These are phyloP conservation scores for Tulasnella sp. DNA, from an alignment of 768 basidiomycete genomes.

Conservation along the genomic window DNA sequence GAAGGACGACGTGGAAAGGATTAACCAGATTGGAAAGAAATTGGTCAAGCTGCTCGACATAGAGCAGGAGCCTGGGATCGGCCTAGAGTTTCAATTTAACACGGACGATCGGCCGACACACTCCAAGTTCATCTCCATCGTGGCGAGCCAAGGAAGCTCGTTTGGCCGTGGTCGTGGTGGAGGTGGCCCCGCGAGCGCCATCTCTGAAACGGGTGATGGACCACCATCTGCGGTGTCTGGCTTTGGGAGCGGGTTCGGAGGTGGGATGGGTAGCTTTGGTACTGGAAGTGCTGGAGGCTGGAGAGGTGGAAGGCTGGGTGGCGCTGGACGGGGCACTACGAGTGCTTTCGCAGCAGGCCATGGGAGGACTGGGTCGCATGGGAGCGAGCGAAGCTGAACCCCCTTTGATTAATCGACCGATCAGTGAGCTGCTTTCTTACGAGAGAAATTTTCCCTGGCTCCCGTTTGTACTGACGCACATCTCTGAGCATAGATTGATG, in stretches of 20 bases:
- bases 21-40: constrained; percentile 77
- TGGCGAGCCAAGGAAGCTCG: constrained; percentile 2
- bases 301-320: not conserved
- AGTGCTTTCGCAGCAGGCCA: constrained; percentile 8
- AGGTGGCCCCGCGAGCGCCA: not conserved
- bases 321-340: not conserved
- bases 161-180: constrained; percentile 4
- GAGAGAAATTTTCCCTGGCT: not conserved
- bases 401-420: not conserved
- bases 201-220: constrained; percentile 2
- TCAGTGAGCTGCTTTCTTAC: not conserved
- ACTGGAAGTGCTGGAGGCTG: constrained; percentile 5
- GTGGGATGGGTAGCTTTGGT: constrained; percentile 4
- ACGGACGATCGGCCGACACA: constrained; percentile 74
- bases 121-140: constrained; percentile 71
- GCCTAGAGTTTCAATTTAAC: constrained; percentile 89
- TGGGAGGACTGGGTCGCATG: constrained; percentile 1
- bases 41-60: constrained; percentile 74
- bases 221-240: constrained; percentile 3
- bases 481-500: no score
- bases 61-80: constrained; percentile 72
- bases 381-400: not conserved
- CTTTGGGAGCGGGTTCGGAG: not conserved
- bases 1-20: constrained; percentile 73
- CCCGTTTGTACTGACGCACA: no score